Evolutionary conservation across 495 filamentous ascomycete species (phyloP), one percentile per base, ranked within the genome.

Genomic region (Durotheca rogersii): DNA sequence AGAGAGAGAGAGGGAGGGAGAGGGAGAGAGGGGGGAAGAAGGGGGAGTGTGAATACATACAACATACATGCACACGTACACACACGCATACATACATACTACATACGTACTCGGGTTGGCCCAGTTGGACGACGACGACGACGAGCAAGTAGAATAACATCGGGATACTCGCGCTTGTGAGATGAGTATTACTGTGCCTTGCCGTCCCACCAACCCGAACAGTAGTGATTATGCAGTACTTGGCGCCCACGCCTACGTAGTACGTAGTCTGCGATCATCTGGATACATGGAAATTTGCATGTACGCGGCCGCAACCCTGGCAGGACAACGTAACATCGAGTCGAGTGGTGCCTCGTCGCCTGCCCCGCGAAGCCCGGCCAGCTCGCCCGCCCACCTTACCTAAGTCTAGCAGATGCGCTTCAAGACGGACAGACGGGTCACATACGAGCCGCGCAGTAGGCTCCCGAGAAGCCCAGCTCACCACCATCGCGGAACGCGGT

Each of bases 91-190:
- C n/a, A n/a, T n/a, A n/a, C n/a, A n/a, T n/a, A n/a, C n/a, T n/a
- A n/a, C n/a, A n/a, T n/a, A n/a, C n/a, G n/a, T n/a, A n/a, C n/a
- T n/a, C n/a, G n/a, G n/a, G 19, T 42, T 38, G 38, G 17, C 40
- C 41, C 31, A 32, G 33, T 44, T 34, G 23, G 9, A 47, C 36
- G 51, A 53, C 15, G 14, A 27, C 41, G 20, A n/a, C n/a, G n/a
- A n/a, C 29, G 21, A 44, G 35, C 43, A 40, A 51, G 46, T 12
- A 19, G 39, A 25, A 23, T 1, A n/a, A 17, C n/a, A n/a, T 44
- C 31, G 48, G 44, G 48, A 58, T 48, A 53, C 29, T 45, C 55
- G 21, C 20, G 43, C 29, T 44, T 31, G 14, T 38, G 40, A 43
- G 30, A 52, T 46, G 16, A 47, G 44, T 42, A 18, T 18, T 25